Base-by-base conservation (phyloP, 768 basidiomycete genomes). In the Steccherinum ochraceum region DNA sequence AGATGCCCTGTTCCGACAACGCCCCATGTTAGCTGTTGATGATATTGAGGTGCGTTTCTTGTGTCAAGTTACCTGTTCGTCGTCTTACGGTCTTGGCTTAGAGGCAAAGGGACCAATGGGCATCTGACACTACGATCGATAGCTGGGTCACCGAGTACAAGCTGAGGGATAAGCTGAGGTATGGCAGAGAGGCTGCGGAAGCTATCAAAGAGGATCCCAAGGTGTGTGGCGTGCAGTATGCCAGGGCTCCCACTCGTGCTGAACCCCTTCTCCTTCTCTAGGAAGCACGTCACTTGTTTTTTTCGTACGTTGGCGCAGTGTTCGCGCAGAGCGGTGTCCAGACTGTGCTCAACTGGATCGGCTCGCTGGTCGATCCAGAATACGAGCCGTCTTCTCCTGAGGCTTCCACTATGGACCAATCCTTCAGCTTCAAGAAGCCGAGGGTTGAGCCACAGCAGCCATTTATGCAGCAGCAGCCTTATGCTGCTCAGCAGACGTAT, bases 261-360 rank as follows among this genome's bases (percentile, higher is more conserved):
- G 26, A 44, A 58, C 56, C 45, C 47, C 1, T 56, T 59, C 10
- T 23, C 10, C 30, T 50, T 35, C 42, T 48, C 26, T 25, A 86
- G 84, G 82, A 82, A 64, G 75, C 78, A 49, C 70, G 70, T 23
- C 66, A 64, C 41, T 75, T 82, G 45, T 84, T 84, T 55, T 59
- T 77, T 57, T 76, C 77, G 18, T 86, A 85, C 55, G 69, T 86
- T 12, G 86, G 83, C 7, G 86, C 83, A n/a, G 64, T 84, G 12
- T 83, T 77, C 61, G 68, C 75, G n/a, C 76, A 78, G 46, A 75
- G 71, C 49, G 85, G 84, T 19, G 59, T 77, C 27, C 41, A 58
- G 3, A 59, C 63, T 5, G 70, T 86, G 45, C 72, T 80, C 58
- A 58, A 64, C 20, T 88, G 84, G 84, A 75, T 86, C 25, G 76